These are phyloP conservation scores for Cladophialophora immunda DNA, from an alignment of 2,329 filamentous ascomycete genomes.

Conservation along the genomic window DNA sequence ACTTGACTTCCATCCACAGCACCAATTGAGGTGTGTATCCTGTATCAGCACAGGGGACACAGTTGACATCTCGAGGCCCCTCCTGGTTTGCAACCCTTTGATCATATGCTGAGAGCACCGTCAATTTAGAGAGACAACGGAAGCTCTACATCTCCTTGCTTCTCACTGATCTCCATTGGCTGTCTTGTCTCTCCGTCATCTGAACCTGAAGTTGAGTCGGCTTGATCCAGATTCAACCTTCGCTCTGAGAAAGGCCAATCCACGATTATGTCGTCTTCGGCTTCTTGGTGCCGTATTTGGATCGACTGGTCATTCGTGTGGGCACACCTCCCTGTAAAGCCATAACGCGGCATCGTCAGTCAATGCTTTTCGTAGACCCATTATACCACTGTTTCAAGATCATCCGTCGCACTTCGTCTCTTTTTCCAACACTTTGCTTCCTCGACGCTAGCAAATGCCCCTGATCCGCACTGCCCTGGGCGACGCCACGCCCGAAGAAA, in stretches of 20 bases:
- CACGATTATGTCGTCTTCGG: constrained; percentile 75
- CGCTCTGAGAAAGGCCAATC: background rate
- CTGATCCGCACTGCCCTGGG: too few species aligned
- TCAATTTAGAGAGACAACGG: background rate
- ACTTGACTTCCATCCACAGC: background rate
- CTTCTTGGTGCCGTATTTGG: constrained; percentile 99
- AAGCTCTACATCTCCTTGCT: background rate
- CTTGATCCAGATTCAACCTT: background rate
- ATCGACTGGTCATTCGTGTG: constrained; percentile 82
- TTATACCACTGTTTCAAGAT: background rate
- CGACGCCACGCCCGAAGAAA: constrained; percentile 22
- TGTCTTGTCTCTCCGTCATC: background rate
- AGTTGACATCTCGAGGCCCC: background rate
- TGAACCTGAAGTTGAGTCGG: too few species aligned
- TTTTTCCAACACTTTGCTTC: background rate
- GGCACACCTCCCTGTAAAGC: constrained; percentile 81
- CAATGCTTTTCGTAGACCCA: background rate
- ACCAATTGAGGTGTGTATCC: background rate
- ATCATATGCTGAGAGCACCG: background rate
- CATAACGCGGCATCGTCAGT: background rate
- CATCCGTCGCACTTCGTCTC: background rate
- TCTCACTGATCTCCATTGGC: background rate
- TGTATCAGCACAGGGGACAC: background rate
- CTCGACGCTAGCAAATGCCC: background rate
- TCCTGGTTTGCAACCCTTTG: background rate